phyloP scores from a whole-genome alignment of 2,329 filamentous ascomycete genomes.

The Exophiala viscosa region DNA sequence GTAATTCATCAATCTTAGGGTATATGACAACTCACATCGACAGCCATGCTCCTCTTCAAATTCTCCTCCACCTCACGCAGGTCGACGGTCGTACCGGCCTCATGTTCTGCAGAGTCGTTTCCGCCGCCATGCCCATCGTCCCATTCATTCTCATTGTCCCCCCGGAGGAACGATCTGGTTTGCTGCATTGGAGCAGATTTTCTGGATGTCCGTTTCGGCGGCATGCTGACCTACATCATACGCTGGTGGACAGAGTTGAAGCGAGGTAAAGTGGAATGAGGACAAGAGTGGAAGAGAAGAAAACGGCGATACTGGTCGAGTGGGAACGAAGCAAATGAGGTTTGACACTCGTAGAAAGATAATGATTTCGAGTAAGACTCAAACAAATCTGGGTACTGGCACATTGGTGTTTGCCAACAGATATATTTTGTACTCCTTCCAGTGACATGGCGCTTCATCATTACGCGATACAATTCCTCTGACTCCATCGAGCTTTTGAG shows the following conservation, averaged over 20 bases:
- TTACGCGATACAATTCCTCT: too few species aligned
- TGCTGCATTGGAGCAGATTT: neutral
- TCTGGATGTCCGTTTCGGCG: neutral
- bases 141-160: neutral
- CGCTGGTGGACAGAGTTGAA: neutral
- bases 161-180: neutral
- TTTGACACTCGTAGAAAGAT: neutral
- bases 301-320: too few species aligned
- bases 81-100: neutral
- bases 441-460: too few species aligned
- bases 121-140: neutral
- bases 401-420: too few species aligned
- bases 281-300: neutral
- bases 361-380: neutral
- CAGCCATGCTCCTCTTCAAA: slow-evolving; percentile 12
- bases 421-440: too few species aligned
- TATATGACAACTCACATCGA: slow-evolving; percentile 16
- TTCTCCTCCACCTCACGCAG: slow-evolving; percentile 4
- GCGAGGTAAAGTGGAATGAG: neutral
- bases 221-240: neutral
- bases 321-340: neutral
- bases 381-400: too few species aligned
- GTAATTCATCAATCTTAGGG: neutral
- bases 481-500: too few species aligned
- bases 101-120: neutral